Evolutionary conservation across 2,329 filamentous ascomycete species (phyloP).

Genomic region (Leptodontidium sp.): DNA sequence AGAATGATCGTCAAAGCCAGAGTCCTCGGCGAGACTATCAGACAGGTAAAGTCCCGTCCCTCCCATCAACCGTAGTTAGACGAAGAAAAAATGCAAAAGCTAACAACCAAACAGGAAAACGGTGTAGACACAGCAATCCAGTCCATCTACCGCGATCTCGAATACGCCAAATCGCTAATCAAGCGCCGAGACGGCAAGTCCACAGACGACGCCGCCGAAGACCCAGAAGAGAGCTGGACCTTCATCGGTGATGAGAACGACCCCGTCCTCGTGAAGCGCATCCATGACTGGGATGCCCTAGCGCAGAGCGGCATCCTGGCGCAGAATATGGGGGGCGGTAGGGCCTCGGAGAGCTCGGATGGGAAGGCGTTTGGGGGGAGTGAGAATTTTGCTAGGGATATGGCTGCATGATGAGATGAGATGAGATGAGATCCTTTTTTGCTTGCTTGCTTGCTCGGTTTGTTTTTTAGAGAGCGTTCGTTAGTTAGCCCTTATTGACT

Average conservation of each 20-base stretch:
- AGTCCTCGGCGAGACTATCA: constrained; percentile 84
- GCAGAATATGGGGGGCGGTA: constrained; percentile 8
- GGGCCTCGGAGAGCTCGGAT: constrained; percentile 28
- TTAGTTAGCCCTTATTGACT: not conserved
- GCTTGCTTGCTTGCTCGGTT: not conserved
- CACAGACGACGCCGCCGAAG: constrained; percentile 61
- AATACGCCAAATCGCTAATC: constrained; percentile 88
- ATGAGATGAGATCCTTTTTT: not conserved
- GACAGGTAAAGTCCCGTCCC: constrained; percentile 67
- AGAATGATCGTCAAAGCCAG: constrained; percentile 90
- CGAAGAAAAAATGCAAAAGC: constrained; percentile 21
- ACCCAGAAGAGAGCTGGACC: constrained; percentile 86
- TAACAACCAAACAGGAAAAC: constrained; percentile 70
- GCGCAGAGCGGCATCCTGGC: constrained; percentile 38
- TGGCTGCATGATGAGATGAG: constrained; percentile 14
- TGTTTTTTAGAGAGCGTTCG: constrained; percentile 9
- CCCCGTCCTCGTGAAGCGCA: constrained; percentile 43
- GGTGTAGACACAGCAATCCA: constrained; percentile 92
- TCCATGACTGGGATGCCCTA: constrained; percentile 46
- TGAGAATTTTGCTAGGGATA: constrained; percentile 18
- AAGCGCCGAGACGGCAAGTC: constrained; percentile 68
- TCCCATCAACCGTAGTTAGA: not conserved
- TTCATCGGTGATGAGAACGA: constrained; percentile 70
- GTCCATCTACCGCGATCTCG: constrained; percentile 91
- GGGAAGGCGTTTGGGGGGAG: constrained; percentile 31